These are phyloP conservation scores for Flaveria sonorensis DNA, from an alignment of 129 eudicot species.

Conservation along the genomic window DNA sequence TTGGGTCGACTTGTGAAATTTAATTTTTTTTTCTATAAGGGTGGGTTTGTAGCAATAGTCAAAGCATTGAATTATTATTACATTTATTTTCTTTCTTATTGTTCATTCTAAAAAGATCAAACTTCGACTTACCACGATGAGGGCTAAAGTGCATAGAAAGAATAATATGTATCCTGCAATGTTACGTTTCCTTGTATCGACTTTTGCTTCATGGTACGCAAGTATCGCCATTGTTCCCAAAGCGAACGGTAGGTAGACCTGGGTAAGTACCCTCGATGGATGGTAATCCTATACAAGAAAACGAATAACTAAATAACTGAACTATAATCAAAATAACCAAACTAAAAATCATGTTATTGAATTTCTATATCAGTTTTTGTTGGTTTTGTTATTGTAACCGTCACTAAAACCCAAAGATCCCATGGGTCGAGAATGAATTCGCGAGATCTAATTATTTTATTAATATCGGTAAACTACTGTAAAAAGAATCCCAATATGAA, in stretches of 20 bases:
- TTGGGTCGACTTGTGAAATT: too few relatives aligned
- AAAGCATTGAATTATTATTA: too few relatives aligned
- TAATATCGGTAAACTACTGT: too few relatives aligned
- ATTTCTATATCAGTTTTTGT: too few relatives aligned
- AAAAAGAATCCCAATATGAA: background rate
- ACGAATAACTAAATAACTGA: background rate
- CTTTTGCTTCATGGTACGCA: slow-evolving; percentile 62
- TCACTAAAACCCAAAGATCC: too few relatives aligned
- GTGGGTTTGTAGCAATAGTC: too few relatives aligned
- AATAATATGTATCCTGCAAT: slow-evolving; percentile 59
- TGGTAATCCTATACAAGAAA: slow-evolving; percentile 56
- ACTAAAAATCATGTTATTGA: background rate
- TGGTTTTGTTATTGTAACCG: too few relatives aligned
- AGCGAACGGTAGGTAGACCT: slow-evolving; percentile 84
- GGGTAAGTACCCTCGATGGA: slow-evolving; percentile 82
- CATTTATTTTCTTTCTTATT: too few relatives aligned
- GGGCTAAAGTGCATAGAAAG: slow-evolving; percentile 55
- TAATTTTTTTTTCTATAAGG: too few relatives aligned
- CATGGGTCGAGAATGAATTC: too few relatives aligned
- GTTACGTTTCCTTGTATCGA: slow-evolving; percentile 69
- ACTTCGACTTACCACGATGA: slow-evolving; percentile 49
- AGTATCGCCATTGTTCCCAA: slow-evolving; percentile 55
- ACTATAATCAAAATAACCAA: background rate
- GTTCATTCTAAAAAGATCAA: too few relatives aligned
- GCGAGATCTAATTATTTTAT: too few relatives aligned